Conservation (phyloP, 1,139 yeast genomes). For the Candida sp. region DNA sequence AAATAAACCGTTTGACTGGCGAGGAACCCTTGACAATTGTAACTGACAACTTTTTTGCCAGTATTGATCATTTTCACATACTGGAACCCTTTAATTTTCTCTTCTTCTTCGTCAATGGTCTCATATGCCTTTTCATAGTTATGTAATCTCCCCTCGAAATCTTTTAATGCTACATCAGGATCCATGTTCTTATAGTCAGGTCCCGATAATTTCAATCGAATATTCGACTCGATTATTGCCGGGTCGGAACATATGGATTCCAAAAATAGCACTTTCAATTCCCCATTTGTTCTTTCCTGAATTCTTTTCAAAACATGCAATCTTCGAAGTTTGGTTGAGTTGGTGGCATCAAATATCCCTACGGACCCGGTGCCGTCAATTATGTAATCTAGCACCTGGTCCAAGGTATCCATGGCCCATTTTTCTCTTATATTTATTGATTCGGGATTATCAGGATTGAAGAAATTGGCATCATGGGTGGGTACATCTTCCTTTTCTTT, state of each 20-base stretch:
- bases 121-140: slow-evolving; percentile 91
- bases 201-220: slow-evolving; percentile 81
- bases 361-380: slow-evolving; percentile 83
- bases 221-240: slow-evolving; percentile 73
- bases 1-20: slow-evolving; percentile 94
- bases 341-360: slow-evolving; percentile 95
- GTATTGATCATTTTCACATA: slow-evolving; percentile 96
- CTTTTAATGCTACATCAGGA: slow-evolving; percentile 72
- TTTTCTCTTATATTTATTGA: slow-evolving; percentile 73
- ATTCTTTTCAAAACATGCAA: slow-evolving; percentile 66
- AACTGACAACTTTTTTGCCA: slow-evolving; percentile 90
- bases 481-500: slow-evolving; percentile 28
- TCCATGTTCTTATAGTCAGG: slow-evolving; percentile 93
- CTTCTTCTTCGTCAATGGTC: slow-evolving; percentile 80
- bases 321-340: slow-evolving; percentile 78
- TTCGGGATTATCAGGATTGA: slow-evolving; percentile 72
- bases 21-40: slow-evolving; percentile 85
- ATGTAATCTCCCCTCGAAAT: slow-evolving; percentile 75
- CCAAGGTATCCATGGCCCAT: slow-evolving; percentile 96
- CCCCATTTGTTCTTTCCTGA: slow-evolving; percentile 66
- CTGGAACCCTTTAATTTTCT: slow-evolving; percentile 59
- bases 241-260: slow-evolving; percentile 88
- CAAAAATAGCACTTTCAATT: slow-evolving; percentile 75
- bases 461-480: slow-evolving; percentile 74
- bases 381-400: slow-evolving; percentile 77